Evolutionary conservation across 2,329 filamentous ascomycete species (phyloP).

Genomic region (Gnomoniopsis smithogilvyi): DNA sequence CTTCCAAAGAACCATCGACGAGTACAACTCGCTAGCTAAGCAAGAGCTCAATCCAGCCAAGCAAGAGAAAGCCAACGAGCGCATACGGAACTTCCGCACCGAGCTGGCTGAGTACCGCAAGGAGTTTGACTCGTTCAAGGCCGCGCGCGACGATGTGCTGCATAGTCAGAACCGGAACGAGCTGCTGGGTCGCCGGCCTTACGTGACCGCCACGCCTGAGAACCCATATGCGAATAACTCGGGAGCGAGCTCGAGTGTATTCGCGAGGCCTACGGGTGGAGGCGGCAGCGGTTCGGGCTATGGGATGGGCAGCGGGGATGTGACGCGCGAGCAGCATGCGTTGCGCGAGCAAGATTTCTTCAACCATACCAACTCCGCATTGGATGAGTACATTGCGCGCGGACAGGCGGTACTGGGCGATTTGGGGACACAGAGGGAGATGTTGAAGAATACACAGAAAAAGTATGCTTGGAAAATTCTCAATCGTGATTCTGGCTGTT

Average conservation of each 20-base stretch:
- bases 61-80: conserved; percentile 83
- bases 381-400: conserved; percentile 92
- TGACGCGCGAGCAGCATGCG: conserved; percentile 74
- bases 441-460: conserved; percentile 91
- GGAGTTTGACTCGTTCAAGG: conserved; percentile 75
- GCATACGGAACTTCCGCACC: conserved; percentile 78
- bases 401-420: conserved; percentile 89
- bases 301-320: conserved; percentile 55
- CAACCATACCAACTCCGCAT: conserved; percentile 71
- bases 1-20: conserved; percentile 86
- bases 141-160: conserved; percentile 70
- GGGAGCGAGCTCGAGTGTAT: conserved; percentile 27
- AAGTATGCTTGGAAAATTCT: conserved; percentile 31
- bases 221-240: conserved; percentile 76
- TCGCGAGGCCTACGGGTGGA: conserved; percentile 37
- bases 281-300: conserved; percentile 32
- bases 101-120: conserved; percentile 79
- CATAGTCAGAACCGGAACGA: conserved; percentile 69
- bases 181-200: conserved; percentile 80
- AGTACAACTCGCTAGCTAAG: conserved; percentile 81
- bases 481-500: background rate
- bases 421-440: conserved; percentile 84
- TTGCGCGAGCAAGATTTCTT: conserved; percentile 90
- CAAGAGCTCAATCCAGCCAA: conserved; percentile 89
- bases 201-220: conserved; percentile 76